These are phyloP conservation scores for Acacia melanoxylon DNA, from an alignment of 306 rosid genomes.

Conservation along the genomic window DNA sequence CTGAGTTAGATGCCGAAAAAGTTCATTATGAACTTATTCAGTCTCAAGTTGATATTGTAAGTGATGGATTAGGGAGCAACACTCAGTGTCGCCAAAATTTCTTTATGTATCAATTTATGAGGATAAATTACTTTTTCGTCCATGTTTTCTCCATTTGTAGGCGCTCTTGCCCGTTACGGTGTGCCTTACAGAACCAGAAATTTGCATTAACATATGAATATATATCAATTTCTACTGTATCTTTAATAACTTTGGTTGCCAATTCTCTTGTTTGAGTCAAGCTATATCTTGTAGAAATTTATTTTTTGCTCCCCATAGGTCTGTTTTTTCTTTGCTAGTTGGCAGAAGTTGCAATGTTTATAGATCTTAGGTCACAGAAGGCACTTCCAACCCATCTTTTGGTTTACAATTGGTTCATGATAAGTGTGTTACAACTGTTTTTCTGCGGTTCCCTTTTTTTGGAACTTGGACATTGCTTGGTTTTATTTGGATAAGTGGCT, in stretches of 20 bases:
- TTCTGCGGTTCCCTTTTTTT: not conserved
- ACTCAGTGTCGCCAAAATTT: not conserved
- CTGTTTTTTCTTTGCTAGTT: not conserved
- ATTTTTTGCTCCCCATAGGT: not conserved
- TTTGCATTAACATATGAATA: not conserved
- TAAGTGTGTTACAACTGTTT: not conserved
- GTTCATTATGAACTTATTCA: constrained; percentile 70
- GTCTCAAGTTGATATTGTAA: constrained; percentile 71
- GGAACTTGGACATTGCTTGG: not conserved
- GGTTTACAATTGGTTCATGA: not conserved
- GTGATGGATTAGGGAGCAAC: constrained; percentile 29
- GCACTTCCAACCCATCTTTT: not conserved
- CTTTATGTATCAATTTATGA: not conserved
- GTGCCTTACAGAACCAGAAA: not conserved
- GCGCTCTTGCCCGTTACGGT: not conserved
- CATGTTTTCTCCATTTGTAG: not conserved
- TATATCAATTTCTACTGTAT: not conserved
- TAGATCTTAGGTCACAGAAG: not conserved
- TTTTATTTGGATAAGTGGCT: not conserved
- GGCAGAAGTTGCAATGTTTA: not conserved
- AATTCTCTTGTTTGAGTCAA: not conserved
- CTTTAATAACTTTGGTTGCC: not conserved
- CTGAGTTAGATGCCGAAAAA: constrained; percentile 81
- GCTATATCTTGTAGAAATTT: not conserved
- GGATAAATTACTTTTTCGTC: not conserved